Conservation (phyloP, 2,329 filamentous ascomycete genomes). For the Penicillium rolfsii region DNA sequence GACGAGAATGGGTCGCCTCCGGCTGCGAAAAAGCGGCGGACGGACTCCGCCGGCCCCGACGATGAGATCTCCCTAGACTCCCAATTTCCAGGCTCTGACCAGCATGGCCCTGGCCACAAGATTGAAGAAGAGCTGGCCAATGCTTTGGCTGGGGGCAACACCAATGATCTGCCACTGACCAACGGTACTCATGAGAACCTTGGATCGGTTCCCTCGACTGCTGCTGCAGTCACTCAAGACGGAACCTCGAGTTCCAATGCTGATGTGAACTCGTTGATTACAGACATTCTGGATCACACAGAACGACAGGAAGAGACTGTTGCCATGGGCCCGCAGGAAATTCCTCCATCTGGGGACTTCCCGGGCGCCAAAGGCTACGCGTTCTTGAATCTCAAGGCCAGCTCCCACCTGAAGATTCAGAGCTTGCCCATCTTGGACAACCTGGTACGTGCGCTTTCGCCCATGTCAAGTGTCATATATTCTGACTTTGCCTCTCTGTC, state of each 20-base stretch:
- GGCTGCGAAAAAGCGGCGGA: slow-evolving; percentile 47
- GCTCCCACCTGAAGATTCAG: slow-evolving; percentile 57
- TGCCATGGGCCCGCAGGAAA: slow-evolving; percentile 40
- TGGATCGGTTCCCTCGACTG: slow-evolving; percentile 22
- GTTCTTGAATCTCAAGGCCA: slow-evolving; percentile 49
- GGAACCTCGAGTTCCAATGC: slow-evolving; percentile 34
- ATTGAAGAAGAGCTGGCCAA: slow-evolving; percentile 44
- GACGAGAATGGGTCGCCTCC: slow-evolving; percentile 39
- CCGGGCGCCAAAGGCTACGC: slow-evolving; percentile 39
- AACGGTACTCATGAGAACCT: slow-evolving; percentile 29
- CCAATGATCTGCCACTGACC: slow-evolving; percentile 32
- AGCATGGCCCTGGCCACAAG: slow-evolving; percentile 35
- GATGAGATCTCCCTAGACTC: slow-evolving; percentile 27
- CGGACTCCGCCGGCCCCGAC: slow-evolving; percentile 36
- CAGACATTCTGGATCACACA: slow-evolving; percentile 49
- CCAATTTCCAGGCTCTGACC: slow-evolving; percentile 27
- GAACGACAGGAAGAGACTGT: slow-evolving; percentile 47
- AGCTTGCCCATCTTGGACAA: slow-evolving; percentile 66
- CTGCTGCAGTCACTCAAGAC: slow-evolving; percentile 20
- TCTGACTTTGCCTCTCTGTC: not conserved
- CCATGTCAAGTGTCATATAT: not conserved
- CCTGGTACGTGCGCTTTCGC: slow-evolving; percentile 49
- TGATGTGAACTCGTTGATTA: slow-evolving; percentile 46
- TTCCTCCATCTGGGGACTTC: slow-evolving; percentile 34
- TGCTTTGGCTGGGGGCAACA: slow-evolving; percentile 36